Evolutionary conservation across 306 rosid species (phyloP).

Genomic region (Acacia acuminata): DNA sequence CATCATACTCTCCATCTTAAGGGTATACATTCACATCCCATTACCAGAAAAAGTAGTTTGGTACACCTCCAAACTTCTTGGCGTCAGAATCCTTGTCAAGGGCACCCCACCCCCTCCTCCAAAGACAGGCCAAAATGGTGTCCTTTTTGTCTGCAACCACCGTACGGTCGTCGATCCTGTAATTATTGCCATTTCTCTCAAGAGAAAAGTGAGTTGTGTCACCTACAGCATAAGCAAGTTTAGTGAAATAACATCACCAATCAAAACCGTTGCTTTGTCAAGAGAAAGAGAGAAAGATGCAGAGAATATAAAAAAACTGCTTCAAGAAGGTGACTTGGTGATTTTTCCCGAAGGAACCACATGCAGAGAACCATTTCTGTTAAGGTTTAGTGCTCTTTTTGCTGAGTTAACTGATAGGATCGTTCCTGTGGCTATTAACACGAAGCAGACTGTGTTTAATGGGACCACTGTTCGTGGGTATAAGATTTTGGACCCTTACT

Average conservation of each 20-base stretch:
- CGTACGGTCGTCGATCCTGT: background rate
- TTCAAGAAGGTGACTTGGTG: background rate
- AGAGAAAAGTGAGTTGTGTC: background rate
- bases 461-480: background rate
- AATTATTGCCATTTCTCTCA: background rate
- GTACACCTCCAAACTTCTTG: background rate
- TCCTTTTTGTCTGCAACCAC: background rate
- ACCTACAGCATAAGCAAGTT: background rate
- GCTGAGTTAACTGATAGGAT: background rate
- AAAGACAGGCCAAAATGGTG: background rate
- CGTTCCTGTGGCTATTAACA: background rate
- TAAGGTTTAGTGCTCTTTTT: slow-evolving; percentile 1
- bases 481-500: background rate
- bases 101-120: background rate
- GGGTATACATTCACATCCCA: background rate
- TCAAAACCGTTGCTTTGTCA: background rate
- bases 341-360: slow-evolving; percentile 4
- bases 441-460: background rate
- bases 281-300: background rate
- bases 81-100: background rate
- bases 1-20: background rate
- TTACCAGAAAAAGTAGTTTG: background rate
- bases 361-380: background rate
- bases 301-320: background rate
- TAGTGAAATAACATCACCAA: background rate